Percentiles rank a stretch among this genome's conserved stretches.
These are phyloP conservation scores for Teunomyces cretensis DNA, from an alignment of 805 yeast genomes.

Conservation along the genomic window DNA sequence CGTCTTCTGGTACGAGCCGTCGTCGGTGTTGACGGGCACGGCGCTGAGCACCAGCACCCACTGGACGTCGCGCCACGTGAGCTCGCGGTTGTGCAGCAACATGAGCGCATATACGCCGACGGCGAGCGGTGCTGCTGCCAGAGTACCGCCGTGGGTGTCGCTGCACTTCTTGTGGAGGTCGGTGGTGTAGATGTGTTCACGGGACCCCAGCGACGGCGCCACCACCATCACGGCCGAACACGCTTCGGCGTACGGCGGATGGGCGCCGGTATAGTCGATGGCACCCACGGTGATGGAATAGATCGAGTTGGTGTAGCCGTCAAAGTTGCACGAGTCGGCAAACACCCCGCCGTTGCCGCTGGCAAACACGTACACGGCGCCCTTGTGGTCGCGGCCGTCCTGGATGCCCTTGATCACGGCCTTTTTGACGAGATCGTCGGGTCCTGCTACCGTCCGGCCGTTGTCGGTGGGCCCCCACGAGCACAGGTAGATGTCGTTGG, in stretches of 20 bases:
- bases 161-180: constrained; percentile 73
- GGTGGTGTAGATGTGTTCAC: constrained; percentile 86
- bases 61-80: constrained; percentile 96
- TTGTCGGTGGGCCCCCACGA: constrained; percentile 99
- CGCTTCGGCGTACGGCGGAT: constrained; percentile 87
- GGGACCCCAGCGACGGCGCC: constrained; percentile 89
- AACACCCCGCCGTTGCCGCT: constrained; percentile 87
- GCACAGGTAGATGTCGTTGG: constrained; percentile 92
- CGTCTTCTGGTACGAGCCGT: constrained; percentile 73
- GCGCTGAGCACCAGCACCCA: constrained; percentile 75
- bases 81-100: constrained; percentile 76
- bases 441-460: constrained; percentile 83
- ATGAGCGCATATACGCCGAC: constrained; percentile 92
- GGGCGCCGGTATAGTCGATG: constrained; percentile 79
- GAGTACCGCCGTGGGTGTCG: constrained; percentile 86
- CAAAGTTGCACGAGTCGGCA: constrained; percentile 93
- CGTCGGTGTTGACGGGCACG: constrained; percentile 62
- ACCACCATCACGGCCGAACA: constrained; percentile 95
- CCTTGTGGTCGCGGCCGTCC: constrained; percentile 78
- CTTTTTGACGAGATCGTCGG: constrained; percentile 71
- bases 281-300: constrained; percentile 95
- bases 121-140: constrained; percentile 98
- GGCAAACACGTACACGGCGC: constrained; percentile 91
- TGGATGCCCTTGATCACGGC: constrained; percentile 83
- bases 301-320: constrained; percentile 95